phyloP scores from a whole-genome alignment of 2,329 filamentous ascomycete genomes.

The Cadophora malorum region DNA sequence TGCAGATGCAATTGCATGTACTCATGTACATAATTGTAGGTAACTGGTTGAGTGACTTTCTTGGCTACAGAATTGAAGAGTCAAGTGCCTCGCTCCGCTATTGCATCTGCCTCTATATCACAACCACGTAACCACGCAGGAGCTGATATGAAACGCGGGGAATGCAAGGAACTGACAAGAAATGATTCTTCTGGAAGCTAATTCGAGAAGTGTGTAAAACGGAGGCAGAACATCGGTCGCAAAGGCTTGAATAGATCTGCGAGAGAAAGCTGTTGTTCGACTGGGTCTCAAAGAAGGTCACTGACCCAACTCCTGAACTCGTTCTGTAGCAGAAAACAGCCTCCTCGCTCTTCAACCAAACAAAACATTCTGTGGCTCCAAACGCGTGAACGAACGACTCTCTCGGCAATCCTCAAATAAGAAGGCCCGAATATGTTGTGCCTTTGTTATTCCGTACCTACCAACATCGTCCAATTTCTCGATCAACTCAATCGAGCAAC shows the following conservation, averaged over 20 bases:
- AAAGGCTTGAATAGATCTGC: background rate
- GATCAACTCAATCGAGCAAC: background rate
- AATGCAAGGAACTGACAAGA: background rate
- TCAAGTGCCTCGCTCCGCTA: background rate
- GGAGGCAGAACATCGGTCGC: background rate
- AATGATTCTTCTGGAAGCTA: background rate
- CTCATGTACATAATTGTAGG: background rate
- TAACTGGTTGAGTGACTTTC: background rate
- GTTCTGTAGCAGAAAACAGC: background rate
- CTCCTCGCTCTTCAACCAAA: slow-evolving; percentile 5
- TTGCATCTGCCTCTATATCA: background rate
- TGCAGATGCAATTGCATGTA: background rate
- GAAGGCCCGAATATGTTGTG: background rate
- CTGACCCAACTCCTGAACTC: background rate
- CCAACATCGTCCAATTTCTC: background rate
- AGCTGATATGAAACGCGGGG: background rate
- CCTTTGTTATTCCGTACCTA: background rate
- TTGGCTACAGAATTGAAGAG: background rate
- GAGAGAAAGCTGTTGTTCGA: background rate
- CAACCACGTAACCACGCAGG: background rate
- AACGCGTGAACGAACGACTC: background rate
- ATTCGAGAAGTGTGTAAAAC: background rate
- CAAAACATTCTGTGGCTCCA: background rate
- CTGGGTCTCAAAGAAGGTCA: background rate
- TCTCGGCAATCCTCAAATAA: slow-evolving; percentile 2